Evolutionary conservation across 208 protist genomes (phyloP).

Genomic region (Trypanosomatidae sp.): DNA sequence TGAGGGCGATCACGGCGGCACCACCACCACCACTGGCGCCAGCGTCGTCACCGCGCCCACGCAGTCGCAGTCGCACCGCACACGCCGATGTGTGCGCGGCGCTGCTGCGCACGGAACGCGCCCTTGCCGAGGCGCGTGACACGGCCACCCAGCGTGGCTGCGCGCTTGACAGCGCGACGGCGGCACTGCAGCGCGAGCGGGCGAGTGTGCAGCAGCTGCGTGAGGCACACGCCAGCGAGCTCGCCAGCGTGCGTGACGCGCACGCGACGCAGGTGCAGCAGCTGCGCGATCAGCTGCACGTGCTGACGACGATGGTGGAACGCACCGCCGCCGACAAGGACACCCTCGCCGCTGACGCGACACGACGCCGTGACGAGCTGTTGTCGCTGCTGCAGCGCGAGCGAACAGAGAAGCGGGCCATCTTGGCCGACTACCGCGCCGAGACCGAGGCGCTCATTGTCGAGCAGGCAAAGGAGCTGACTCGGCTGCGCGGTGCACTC

Average conservation of each 20-base stretch:
- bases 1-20: neutral
- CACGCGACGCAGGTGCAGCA: constrained; percentile 50
- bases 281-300: constrained; percentile 64
- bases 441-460: constrained; percentile 79
- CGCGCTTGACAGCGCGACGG: constrained; percentile 31
- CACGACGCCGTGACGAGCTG: constrained; percentile 50
- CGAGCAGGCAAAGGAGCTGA: constrained; percentile 79
- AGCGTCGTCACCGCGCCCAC: constrained; percentile 3
- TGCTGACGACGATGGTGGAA: constrained; percentile 63
- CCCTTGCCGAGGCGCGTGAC: constrained; percentile 55
- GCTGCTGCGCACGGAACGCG: constrained; percentile 57
- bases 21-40: constrained; percentile 3
- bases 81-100: constrained; percentile 46
- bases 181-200: constrained; percentile 45
- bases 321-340: constrained; percentile 58
- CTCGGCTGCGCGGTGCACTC: constrained; percentile 31
- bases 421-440: constrained; percentile 82
- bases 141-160: constrained; percentile 26
- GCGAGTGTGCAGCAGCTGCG: constrained; percentile 18
- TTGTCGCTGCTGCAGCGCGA: constrained; percentile 61
- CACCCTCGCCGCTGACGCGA: constrained; percentile 34
- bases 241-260: constrained; percentile 28
- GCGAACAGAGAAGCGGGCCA: constrained; percentile 71
- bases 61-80: constrained; percentile 11
- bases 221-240: constrained; percentile 18